Evolutionary conservation across 2,329 filamentous ascomycete species (phyloP), one percentile per base, ranked within the genome.

Genomic region (Phyllachora maydis): DNA sequence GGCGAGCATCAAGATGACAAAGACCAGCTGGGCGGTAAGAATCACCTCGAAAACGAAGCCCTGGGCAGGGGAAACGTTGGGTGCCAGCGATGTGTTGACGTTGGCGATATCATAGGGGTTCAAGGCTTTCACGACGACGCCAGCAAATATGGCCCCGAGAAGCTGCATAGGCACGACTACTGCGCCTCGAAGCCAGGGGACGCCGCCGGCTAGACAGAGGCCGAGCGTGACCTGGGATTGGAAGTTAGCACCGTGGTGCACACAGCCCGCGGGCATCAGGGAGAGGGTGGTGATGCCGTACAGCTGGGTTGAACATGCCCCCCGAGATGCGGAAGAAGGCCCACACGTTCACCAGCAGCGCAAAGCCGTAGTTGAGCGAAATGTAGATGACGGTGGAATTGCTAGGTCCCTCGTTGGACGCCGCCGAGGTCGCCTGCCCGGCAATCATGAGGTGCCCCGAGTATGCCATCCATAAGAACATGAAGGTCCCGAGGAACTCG

Each of bases 31-130:
- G 0, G 64, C 50, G 0, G 69, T 75, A 18, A 73, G 50, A 35
- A 74, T 68, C 48, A 69, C 59, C 42, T 75, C 70, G 22, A 75
- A 58, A 37, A 75, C 72, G 19, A 75, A 47, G 5, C 69, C 70
- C 28, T 65, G 66, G 0, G 50, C 50, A 7, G 56, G 47, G 28
- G 47, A 60, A 4, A 59, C 50, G 8, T 55, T 57, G 8, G 50
- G 48, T 2, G 52, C 52, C 3, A 75, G 52, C 4, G n/a, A n/a
- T n/a, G 68, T 74, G 23, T 47, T 47, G 4, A 70, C 65, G 5
- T 51, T 48, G 11, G 70, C 39, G 11, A 38, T 30, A 3, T 50
- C 43, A 1, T 61, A 65, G 0, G 68, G 67, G n/a, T 72, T 51
- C 4, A 75, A 46, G 2, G 50, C 59, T 16, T 56, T 52, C 2